phyloP scores from a whole-genome alignment of 345 rosid genomes.

The Mangifera indica region DNA sequence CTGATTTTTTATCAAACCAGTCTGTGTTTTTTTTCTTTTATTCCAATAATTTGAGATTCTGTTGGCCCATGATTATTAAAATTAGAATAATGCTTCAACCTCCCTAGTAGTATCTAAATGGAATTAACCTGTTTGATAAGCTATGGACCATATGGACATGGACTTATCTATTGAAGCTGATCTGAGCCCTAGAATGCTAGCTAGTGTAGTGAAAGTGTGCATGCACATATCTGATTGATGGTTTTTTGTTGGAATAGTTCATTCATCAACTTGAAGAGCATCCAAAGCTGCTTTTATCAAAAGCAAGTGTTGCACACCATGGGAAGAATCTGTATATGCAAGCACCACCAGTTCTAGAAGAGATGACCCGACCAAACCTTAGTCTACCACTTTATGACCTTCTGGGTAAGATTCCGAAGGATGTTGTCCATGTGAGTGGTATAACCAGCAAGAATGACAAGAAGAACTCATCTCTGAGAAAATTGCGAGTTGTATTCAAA shows the following conservation, averaged over 20 bases:
- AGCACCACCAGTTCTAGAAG: slow-evolving; percentile 91
- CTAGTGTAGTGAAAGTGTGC: no score
- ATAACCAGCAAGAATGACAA: slow-evolving; percentile 45
- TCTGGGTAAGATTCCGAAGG: slow-evolving; percentile 62
- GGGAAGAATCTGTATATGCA: slow-evolving; percentile 85
- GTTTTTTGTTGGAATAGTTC: slow-evolving; percentile 46
- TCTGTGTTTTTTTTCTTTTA: not conserved
- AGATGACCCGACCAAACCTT: slow-evolving; percentile 78
- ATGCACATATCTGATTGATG: no score
- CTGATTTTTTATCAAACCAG: not conserved
- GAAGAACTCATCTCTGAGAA: slow-evolving; percentile 56
- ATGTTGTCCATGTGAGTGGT: slow-evolving; percentile 59
- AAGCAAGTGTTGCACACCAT: slow-evolving; percentile 63
- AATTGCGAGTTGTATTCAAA: slow-evolving; percentile 66
- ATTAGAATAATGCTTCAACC: not conserved
- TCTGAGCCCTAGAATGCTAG: not conserved
- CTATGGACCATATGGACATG: not conserved
- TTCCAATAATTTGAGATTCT: slow-evolving; percentile 4
- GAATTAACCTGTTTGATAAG: not conserved
- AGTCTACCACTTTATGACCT: slow-evolving; percentile 60
- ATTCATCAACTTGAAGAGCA: slow-evolving; percentile 75
- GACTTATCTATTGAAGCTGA: not conserved
- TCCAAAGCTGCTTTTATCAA: slow-evolving; percentile 67
- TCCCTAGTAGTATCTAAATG: not conserved
- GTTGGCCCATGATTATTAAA: not conserved